Evolutionary conservation across 441 rosid species (phyloP).

Genomic region (Jatropha multifida): DNA sequence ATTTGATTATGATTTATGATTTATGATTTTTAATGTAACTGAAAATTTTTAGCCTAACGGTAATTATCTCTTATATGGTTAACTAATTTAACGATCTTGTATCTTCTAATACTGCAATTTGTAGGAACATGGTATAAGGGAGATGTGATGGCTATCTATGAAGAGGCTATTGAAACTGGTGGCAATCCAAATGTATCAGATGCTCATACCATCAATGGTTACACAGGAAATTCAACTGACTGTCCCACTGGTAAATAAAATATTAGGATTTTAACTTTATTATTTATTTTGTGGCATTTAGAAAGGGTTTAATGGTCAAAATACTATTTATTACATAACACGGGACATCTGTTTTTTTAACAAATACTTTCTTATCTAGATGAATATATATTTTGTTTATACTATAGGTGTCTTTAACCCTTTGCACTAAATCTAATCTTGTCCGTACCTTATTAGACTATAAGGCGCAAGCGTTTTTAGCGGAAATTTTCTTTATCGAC

Average conservation of each 20-base stretch:
- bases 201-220: slow-evolving; percentile 32
- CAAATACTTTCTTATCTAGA: no score
- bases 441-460: no score
- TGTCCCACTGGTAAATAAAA: slow-evolving; percentile 25
- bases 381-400: no score
- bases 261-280: not conserved
- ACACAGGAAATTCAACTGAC: slow-evolving; percentile 28
- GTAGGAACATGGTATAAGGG: slow-evolving; percentile 28
- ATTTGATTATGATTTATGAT: no score
- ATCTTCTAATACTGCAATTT: not conserved
- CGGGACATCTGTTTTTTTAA: no score
- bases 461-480: no score
- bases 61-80: slow-evolving; percentile 10
- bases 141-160: slow-evolving; percentile 26
- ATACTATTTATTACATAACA: no score
- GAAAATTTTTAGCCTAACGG: not conserved
- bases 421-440: no score
- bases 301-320: no score
- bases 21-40: no score
- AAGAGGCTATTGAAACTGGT: slow-evolving; percentile 24
- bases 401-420: no score
- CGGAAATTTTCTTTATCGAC: no score
- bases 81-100: slow-evolving; percentile 7
- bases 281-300: not conserved
- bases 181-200: slow-evolving; percentile 13